phyloP scores from a whole-genome alignment of 805 yeast species.

The Starmerella scarabaei region DNA sequence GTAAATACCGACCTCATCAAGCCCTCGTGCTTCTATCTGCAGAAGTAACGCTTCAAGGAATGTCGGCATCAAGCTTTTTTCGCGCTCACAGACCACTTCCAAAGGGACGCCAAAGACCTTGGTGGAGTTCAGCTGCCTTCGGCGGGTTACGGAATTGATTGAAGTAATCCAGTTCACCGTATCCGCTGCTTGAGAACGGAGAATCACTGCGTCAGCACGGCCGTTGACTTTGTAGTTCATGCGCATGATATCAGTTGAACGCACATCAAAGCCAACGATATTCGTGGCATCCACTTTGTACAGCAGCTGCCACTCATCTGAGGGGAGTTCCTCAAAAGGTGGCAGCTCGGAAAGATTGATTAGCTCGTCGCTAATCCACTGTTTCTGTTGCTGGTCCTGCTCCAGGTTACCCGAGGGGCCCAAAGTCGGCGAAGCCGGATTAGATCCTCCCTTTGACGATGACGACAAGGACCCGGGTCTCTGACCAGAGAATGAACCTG shows the following conservation, averaged over 20 bases:
- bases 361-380: conserved; percentile 8
- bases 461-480: too few species aligned
- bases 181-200: conserved; percentile 58
- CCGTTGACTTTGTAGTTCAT: conserved; percentile 1
- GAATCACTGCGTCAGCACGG: conserved; percentile 24
- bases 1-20: conserved; percentile 83
- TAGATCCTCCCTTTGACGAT: too few species aligned
- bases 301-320: conserved; percentile 5
- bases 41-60: conserved; percentile 53
- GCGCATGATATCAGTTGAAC: neutral
- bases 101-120: conserved; percentile 81
- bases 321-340: neutral
- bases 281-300: neutral
- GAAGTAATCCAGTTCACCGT: conserved; percentile 59
- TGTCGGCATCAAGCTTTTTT: conserved; percentile 46
- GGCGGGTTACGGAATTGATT: conserved; percentile 10
- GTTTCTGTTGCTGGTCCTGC: neutral
- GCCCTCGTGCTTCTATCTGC: conserved; percentile 74
- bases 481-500: too few species aligned
- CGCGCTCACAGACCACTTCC: conserved; percentile 60
- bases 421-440: too few species aligned
- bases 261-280: conserved; percentile 1
- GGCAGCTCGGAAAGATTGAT: conserved; percentile 3
- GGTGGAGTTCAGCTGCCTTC: conserved; percentile 23
- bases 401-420: too few species aligned